These are phyloP conservation scores for Teunomyces tritomae DNA, from an alignment of 805 yeast genomes.

Conservation along the genomic window DNA sequence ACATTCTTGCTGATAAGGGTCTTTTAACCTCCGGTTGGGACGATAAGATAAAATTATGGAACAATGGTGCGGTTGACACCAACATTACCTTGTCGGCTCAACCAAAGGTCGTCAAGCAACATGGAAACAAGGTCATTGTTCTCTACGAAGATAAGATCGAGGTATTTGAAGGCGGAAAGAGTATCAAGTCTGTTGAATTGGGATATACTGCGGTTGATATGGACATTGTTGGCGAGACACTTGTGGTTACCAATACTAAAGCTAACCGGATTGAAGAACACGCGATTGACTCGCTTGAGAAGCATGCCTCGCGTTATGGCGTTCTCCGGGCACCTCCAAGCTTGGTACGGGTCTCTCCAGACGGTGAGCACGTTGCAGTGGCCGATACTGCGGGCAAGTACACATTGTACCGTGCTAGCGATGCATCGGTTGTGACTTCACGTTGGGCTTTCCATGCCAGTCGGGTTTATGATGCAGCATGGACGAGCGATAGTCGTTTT, in stretches of 20 bases:
- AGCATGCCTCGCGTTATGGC: constrained; percentile 25
- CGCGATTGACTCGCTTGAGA: constrained; percentile 8
- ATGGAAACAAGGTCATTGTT: constrained; percentile 27
- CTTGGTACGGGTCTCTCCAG: constrained; percentile 65
- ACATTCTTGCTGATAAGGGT: constrained; percentile 27
- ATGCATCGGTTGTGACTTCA: constrained; percentile 63
- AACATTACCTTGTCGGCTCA: constrained; percentile 23
- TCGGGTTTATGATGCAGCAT: constrained; percentile 68
- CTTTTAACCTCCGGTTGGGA: constrained; percentile 83
- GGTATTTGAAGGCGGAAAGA: constrained; percentile 15
- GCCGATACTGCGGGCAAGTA: constrained; percentile 90
- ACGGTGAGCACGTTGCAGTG: constrained; percentile 67
- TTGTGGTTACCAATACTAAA: constrained; percentile 31
- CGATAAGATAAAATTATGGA: constrained; percentile 56
- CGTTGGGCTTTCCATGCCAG: constrained; percentile 97
- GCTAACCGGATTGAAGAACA: constrained; percentile 31
- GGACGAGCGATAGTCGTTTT: constrained; percentile 74
- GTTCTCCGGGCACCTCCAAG: constrained; percentile 62
- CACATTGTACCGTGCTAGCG: constrained; percentile 58
- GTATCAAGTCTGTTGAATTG: constrained; percentile 17
- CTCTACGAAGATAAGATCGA: constrained; percentile 31
- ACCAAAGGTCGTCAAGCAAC: constrained; percentile 33
- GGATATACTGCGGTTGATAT: constrained; percentile 22
- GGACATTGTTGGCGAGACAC: constrained; percentile 18
- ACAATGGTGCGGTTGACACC: constrained; percentile 11